Conservation (phyloP, 2,329 filamentous ascomycete genomes). For the Aspergillus costaricaensis region DNA sequence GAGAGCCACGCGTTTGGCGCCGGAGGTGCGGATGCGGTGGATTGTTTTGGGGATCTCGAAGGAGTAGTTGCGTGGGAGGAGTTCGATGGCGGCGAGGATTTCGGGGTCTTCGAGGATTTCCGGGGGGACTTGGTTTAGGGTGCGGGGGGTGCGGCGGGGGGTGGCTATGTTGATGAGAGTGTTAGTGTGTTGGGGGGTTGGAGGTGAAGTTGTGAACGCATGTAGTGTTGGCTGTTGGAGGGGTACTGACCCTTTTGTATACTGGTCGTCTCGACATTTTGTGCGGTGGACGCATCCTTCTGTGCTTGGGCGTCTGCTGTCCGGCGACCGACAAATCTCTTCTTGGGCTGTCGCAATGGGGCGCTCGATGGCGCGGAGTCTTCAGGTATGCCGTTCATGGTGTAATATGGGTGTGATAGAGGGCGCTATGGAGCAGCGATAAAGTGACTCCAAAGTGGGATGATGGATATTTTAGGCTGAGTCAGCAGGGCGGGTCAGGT, state of each 20-base stretch:
- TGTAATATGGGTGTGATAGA: neutral
- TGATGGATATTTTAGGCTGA: constrained; percentile 13
- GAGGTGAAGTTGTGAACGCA: neutral
- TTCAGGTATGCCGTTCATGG: constrained; percentile 14
- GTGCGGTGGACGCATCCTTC: constrained; percentile 60
- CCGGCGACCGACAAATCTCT: constrained; percentile 84
- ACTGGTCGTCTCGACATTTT: constrained; percentile 64
- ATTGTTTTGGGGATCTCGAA: constrained; percentile 99
- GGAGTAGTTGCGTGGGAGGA: constrained; percentile 94
- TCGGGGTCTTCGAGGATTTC: constrained; percentile 83
- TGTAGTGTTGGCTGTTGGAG: neutral
- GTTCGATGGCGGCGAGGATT: constrained; percentile 81
- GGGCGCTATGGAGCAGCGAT: neutral
- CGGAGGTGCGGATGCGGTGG: constrained; percentile 80
- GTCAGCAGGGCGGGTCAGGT: constrained; percentile 23
- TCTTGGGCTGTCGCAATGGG: constrained; percentile 71
- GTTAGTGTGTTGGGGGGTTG: constrained; percentile 1
- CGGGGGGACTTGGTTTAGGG: constrained; percentile 87
- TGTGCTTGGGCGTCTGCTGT: constrained; percentile 60
- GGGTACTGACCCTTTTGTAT: constrained; percentile 41
- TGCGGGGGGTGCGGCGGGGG: constrained; percentile 70
- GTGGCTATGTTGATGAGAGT: constrained; percentile 55
- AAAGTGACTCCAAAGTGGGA: neutral
- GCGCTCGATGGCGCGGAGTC: constrained; percentile 2
- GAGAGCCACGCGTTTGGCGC: constrained; percentile 81